Evolutionary conservation across 495 filamentous ascomycete genomes (phyloP).

Genomic region (Aspergillus heteromorphus): DNA sequence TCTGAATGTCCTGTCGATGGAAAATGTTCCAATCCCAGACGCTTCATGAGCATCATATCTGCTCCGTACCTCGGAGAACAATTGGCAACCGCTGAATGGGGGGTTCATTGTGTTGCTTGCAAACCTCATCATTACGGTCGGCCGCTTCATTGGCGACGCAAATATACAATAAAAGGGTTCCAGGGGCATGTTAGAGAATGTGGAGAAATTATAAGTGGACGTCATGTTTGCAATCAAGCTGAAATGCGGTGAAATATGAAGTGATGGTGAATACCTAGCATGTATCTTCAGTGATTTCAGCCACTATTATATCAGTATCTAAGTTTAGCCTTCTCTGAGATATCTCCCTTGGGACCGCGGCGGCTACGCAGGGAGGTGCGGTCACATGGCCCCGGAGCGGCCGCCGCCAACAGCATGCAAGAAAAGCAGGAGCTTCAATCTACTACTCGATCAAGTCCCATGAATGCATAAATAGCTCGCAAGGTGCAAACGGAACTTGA

Average conservation of each 20-base stretch:
- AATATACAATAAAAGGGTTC: slow-evolving; percentile 14
- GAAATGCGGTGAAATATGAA: background rate
- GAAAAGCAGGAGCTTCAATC: background rate
- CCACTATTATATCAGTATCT: slow-evolving; percentile 1
- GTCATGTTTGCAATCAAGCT: slow-evolving; percentile 4
- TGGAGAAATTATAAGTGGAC: slow-evolving; percentile 17
- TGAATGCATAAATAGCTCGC: background rate
- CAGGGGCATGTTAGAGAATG: slow-evolving; percentile 16
- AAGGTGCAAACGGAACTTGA: background rate
- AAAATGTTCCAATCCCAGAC: slow-evolving; percentile 11
- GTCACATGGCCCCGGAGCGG: too few species aligned
- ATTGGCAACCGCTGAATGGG: slow-evolving; percentile 8
- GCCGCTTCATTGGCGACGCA: slow-evolving; percentile 18
- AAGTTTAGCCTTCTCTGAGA: too few species aligned
- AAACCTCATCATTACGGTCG: slow-evolving; percentile 11
- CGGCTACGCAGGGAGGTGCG: too few species aligned
- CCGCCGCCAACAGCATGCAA: too few species aligned
- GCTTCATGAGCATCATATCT: slow-evolving; percentile 22
- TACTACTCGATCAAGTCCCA: background rate
- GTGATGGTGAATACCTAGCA: background rate
- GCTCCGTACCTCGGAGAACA: slow-evolving; percentile 9
- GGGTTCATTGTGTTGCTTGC: slow-evolving; percentile 22
- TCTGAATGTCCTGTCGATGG: slow-evolving; percentile 12
- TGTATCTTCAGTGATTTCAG: slow-evolving; percentile 1
- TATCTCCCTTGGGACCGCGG: too few species aligned